Evolutionary conservation across 2,329 filamentous ascomycete species (phyloP), one percentile per base, ranked within the genome.

Genomic region (Hypoxylon sp.): DNA sequence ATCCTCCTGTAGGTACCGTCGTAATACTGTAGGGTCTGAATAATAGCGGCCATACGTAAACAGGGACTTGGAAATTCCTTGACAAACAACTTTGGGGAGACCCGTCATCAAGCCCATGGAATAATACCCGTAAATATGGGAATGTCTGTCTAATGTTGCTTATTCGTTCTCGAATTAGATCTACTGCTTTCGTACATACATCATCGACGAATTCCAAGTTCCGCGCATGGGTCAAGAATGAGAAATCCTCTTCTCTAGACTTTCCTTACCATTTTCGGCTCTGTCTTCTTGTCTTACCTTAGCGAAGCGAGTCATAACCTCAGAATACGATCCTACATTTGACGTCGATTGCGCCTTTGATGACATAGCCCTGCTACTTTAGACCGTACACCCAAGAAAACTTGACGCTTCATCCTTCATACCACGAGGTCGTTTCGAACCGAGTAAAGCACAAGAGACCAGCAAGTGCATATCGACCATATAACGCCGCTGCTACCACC

Each of bases 71-170:
- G 33, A 50, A 52, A 64, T 61, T 42, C 26, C 53, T 61, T 24
- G 48, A 52, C 50, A 48, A 54, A 63, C 51, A 71, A 66, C 55
- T 59, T 63, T 60, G 55, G 57, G n/a, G 44, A 64, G 63, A 42
- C 62, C 68, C 54, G 65, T 63, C 44, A 66, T 70, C 59, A 13
- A 61, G 22, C 51, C 63, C 62, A 52, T 19, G 14, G 53, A 46
- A 67, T 57, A 63, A 68, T 46, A 67, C 42, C 52, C 62, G 54
- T 66, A 54, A 63, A 70, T 61, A 64, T 65, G 60, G 60, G 48
- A 39, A 62, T 61, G 29, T 62, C 47, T 64, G 55, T 60, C 19
- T 58, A 58, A 46, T 51, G 19, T 51, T 66, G 22, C 14, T 52
- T 22, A n/a, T 54, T 47, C 59, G 37, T 63, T 47, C 48, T 57